These are phyloP conservation scores for Pyrenula aspistea DNA, from an alignment of 495 filamentous ascomycete species.

Conservation along the genomic window DNA sequence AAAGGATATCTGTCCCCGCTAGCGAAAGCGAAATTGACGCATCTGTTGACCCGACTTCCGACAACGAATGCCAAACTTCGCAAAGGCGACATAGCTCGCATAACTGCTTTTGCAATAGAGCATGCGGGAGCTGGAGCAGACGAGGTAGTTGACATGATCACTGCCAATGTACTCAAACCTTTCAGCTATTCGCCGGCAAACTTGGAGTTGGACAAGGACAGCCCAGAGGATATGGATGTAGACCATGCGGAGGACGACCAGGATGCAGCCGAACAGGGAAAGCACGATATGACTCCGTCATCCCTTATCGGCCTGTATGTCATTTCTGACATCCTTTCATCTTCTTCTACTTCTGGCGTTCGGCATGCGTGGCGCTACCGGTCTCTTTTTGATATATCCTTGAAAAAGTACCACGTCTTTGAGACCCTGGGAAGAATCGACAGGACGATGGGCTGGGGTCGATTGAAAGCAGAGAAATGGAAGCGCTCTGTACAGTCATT, in stretches of 20 bases:
- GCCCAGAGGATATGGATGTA: conserved; percentile 3
- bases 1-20: conserved; percentile 72
- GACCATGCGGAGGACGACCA: conserved; percentile 29
- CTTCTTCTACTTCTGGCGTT: conserved; percentile 70
- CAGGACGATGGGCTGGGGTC: conserved; percentile 68
- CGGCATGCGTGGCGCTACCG: conserved; percentile 86
- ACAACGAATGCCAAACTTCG: conserved; percentile 61
- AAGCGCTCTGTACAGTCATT: conserved; percentile 65
- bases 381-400: conserved; percentile 66
- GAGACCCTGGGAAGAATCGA: conserved; percentile 70
- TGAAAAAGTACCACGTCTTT: conserved; percentile 62
- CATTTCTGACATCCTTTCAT: conserved; percentile 79
- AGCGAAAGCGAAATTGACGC: conserved; percentile 70
- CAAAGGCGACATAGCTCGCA: conserved; percentile 74
- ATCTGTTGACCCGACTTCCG: conserved; percentile 70
- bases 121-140: conserved; percentile 70
- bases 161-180: conserved; percentile 65
- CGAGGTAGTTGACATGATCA: conserved; percentile 80
- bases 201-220: conserved; percentile 29
- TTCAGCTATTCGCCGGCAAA: conserved; percentile 52
- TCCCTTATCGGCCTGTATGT: conserved; percentile 77
- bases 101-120: conserved; percentile 82
- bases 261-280: conserved; percentile 19
- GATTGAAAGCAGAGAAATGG: conserved; percentile 80
- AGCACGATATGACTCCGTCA: conserved; percentile 43